Evolutionary conservation across 805 yeast genomes (phyloP).

Genomic region (Phaffomyces opuntiae): DNA sequence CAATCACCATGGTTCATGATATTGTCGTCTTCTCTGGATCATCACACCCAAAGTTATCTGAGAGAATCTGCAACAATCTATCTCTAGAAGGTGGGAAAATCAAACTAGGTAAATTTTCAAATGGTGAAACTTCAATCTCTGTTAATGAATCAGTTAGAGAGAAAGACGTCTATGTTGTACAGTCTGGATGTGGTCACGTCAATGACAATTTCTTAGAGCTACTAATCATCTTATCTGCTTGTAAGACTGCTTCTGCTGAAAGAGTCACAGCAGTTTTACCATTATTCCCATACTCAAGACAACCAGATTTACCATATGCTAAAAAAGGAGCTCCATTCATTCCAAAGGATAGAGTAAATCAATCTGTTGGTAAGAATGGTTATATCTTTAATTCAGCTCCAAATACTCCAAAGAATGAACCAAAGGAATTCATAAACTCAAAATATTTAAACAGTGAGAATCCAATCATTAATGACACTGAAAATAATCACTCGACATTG

Average conservation of each 20-base stretch:
- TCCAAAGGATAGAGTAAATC: background rate
- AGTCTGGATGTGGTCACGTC: constrained; percentile 74
- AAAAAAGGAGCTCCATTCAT: constrained; percentile 61
- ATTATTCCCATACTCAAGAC: constrained; percentile 90
- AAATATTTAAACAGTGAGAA: constrained; percentile 23
- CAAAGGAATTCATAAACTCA: background rate
- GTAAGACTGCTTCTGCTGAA: constrained; percentile 95
- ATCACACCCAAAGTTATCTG: constrained; percentile 76
- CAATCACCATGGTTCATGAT: constrained; percentile 50
- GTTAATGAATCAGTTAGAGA: constrained; percentile 88
- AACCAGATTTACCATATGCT: constrained; percentile 86
- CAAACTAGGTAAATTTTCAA: constrained; percentile 60
- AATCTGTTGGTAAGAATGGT: constrained; percentile 18
- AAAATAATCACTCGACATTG: constrained; percentile 25
- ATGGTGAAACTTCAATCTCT: constrained; percentile 90
- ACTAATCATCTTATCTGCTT: constrained; percentile 85
- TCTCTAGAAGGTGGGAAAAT: constrained; percentile 70
- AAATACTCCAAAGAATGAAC: constrained; percentile 26
- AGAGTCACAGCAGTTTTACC: constrained; percentile 95
- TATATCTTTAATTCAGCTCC: constrained; percentile 46
- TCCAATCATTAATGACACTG: constrained; percentile 21
- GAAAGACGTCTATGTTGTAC: constrained; percentile 93
- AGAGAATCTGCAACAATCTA: constrained; percentile 66
- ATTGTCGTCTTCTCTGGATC: constrained; percentile 86
- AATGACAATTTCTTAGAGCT: constrained; percentile 96